Evolutionary conservation across 495 filamentous ascomycete genomes (phyloP).

Genomic region (Penicillium nucicola): DNA sequence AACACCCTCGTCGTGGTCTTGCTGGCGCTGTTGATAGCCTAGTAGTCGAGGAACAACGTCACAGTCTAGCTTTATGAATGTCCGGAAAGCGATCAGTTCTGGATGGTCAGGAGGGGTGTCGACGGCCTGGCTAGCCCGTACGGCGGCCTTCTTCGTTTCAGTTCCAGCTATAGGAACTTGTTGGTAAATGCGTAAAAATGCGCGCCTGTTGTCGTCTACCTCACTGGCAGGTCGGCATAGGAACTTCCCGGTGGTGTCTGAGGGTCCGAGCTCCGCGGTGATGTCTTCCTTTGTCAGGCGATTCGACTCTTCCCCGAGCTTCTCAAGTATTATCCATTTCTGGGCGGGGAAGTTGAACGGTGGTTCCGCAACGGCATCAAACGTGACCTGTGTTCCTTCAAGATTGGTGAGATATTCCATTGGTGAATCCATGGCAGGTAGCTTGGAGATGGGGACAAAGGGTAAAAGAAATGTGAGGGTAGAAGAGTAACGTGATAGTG

Average conservation of each 20-base stretch:
- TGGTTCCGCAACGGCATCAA: constrained; percentile 5
- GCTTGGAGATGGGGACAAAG: constrained; percentile 1
- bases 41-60: constrained; percentile 1
- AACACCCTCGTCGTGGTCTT: constrained; percentile 1
- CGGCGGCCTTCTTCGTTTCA: background rate
- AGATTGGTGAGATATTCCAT: constrained; percentile 5
- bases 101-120: background rate
- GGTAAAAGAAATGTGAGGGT: background rate
- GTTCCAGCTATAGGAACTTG: constrained; percentile 4
- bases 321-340: constrained; percentile 6
- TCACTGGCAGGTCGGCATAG: constrained; percentile 4
- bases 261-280: background rate
- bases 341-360: constrained; percentile 5
- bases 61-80: background rate
- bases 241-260: background rate
- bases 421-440: constrained; percentile 3
- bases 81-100: constrained; percentile 1
- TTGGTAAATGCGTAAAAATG: constrained; percentile 3
- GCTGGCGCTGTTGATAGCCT: constrained; percentile 3
- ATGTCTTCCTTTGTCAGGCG: constrained; percentile 3
- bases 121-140: constrained; percentile 3
- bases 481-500: constrained; percentile 2
- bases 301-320: background rate
- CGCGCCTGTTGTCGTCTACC: background rate
- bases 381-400: constrained; percentile 1